Evolutionary conservation across 495 filamentous ascomycete species (phyloP).

Genomic region (Aspergillus avenaceus): DNA sequence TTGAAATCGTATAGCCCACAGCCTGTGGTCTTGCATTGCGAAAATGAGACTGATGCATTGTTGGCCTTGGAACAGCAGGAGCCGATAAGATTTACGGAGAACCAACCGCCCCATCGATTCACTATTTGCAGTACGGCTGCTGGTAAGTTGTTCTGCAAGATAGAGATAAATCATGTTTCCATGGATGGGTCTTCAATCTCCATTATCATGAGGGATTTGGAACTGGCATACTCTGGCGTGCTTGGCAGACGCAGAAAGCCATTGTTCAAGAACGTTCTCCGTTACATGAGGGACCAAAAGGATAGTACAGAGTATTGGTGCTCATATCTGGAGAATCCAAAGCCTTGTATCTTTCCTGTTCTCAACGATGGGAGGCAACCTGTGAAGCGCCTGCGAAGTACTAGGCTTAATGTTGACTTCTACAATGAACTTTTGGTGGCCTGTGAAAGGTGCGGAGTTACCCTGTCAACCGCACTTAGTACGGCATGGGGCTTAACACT

Average conservation of each 20-base stretch:
- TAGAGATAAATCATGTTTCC: conserved; percentile 55
- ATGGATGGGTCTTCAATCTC: conserved; percentile 49
- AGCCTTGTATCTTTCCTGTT: conserved; percentile 51
- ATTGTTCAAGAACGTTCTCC: conserved; percentile 52
- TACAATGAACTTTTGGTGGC: conserved; percentile 30
- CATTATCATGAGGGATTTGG: conserved; percentile 43
- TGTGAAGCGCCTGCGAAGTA: conserved; percentile 25
- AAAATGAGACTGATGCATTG: conserved; percentile 26
- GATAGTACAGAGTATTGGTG: conserved; percentile 52
- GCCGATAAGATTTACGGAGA: conserved; percentile 31
- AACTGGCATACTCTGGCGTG: conserved; percentile 42
- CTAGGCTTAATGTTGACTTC: conserved; percentile 29
- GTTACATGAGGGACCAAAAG: conserved; percentile 34
- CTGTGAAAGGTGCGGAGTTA: conserved; percentile 46
- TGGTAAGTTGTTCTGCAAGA: conserved; percentile 41
- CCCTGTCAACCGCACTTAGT: conserved; percentile 49
- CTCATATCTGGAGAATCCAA: conserved; percentile 40
- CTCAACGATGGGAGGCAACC: conserved; percentile 29
- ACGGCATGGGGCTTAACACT: conserved; percentile 51
- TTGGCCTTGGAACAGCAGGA: conserved; percentile 29
- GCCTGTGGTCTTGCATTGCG: conserved; percentile 33
- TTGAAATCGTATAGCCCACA: conserved; percentile 34
- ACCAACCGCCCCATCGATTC: conserved; percentile 45
- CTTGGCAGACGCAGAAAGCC: conserved; percentile 32
- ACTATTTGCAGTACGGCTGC: conserved; percentile 40